These are phyloP conservation scores for Emiliania huxleyi DNA, from an alignment of 78 protist genomes.

Conservation along the genomic window DNA sequence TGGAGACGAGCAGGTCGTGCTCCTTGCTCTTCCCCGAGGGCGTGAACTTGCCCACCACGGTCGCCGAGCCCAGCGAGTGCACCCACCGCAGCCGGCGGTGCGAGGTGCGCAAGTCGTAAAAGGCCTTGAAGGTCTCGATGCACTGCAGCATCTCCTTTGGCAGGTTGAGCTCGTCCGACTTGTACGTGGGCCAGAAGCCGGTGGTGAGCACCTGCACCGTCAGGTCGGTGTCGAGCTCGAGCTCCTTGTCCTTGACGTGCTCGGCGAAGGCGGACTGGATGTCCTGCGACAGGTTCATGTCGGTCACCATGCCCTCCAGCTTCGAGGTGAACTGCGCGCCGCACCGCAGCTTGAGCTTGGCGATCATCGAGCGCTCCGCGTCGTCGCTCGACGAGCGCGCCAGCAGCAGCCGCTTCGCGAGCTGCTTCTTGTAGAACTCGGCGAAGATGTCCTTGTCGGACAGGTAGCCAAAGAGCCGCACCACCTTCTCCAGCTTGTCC, in stretches of 20 bases:
- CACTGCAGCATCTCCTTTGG: not conserved
- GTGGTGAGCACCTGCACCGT: slow-evolving; percentile 46
- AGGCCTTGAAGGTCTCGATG: slow-evolving; percentile 30
- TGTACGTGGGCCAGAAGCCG: slow-evolving; percentile 63
- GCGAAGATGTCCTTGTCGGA: slow-evolving; percentile 57
- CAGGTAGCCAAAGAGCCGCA: slow-evolving; percentile 46
- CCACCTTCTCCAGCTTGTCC: slow-evolving; percentile 44
- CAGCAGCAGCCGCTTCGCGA: slow-evolving; percentile 58
- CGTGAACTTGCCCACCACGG: not conserved
- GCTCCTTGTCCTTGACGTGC: not conserved
- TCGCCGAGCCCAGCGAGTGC: slow-evolving; percentile 38
- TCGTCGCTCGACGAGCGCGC: slow-evolving; percentile 45
- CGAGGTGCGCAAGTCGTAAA: slow-evolving; percentile 23
- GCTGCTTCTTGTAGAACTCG: slow-evolving; percentile 57
- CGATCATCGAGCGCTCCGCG: slow-evolving; percentile 44
- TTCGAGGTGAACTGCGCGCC: slow-evolving; percentile 61
- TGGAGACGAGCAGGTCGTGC: slow-evolving; percentile 36
- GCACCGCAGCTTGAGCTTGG: slow-evolving; percentile 56
- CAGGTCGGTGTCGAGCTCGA: slow-evolving; percentile 34
- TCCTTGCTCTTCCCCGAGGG: not conserved
- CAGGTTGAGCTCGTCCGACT: slow-evolving; percentile 27
- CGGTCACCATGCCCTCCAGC: slow-evolving; percentile 62
- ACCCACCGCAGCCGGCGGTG: slow-evolving; percentile 49
- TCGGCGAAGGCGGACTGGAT: not conserved
- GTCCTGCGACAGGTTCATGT: slow-evolving; percentile 51